Percentiles rank a stretch among this genome's conserved stretches.
These are phyloP conservation scores for Trichosanthes truncata DNA, from an alignment of 306 rosid species.

Conservation along the genomic window DNA sequence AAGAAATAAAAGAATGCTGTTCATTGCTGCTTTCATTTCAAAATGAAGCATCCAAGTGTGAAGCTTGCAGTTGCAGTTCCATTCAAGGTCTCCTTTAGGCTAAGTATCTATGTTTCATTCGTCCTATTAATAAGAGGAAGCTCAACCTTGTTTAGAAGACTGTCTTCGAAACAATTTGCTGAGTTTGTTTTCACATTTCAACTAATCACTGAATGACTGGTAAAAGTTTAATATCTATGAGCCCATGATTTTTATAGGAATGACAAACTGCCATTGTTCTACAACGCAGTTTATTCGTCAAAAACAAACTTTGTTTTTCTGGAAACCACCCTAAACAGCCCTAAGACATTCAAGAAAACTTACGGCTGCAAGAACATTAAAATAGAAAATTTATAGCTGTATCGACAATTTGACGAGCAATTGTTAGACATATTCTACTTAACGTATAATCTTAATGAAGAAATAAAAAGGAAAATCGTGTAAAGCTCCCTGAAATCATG, in stretches of 20 bases:
- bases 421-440: not conserved
- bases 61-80: not conserved
- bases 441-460: not conserved
- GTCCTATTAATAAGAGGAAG: not conserved
- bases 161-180: not conserved
- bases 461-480: not conserved
- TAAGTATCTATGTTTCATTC: not conserved
- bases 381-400: not conserved
- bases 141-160: not conserved
- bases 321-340: not conserved
- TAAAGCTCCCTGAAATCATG: not conserved
- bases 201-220: not conserved
- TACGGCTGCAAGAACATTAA: not conserved
- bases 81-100: not conserved
- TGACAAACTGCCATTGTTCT: not conserved
- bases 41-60: not conserved
- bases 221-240: not conserved
- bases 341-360: not conserved
- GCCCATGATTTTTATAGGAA: not conserved
- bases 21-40: not conserved
- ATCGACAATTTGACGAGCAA: not conserved
- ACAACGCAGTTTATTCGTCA: not conserved
- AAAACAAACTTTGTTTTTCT: not conserved
- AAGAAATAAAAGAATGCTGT: not conserved
- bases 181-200: not conserved